Base-by-base conservation (phyloP, 1,284 basidiomycete species). In the Earliella scabrosa region DNA sequence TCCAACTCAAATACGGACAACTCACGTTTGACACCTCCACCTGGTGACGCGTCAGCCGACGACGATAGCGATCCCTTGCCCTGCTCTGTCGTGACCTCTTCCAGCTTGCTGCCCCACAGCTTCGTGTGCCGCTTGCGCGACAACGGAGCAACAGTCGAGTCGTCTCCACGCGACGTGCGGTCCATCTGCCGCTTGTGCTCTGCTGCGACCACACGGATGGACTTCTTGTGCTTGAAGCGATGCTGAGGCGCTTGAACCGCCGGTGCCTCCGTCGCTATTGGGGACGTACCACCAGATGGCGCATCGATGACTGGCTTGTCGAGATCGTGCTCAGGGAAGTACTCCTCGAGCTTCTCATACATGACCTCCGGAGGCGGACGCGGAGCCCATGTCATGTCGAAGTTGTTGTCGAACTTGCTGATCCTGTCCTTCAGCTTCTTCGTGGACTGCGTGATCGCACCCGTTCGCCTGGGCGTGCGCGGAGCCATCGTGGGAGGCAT, bases 261-360 rank as follows among this genome's bases (percentile, higher is more conserved):
- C 41, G 74, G 73, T 39, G 76, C 78, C 26, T 94, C 92, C 14
- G 81, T 82, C 29, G 83, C 77, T 0, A 90, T 92, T 0, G 90
- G 91, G 4, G 90, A 92, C 7, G 86, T 87, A 35, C 88, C 88
- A 11, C 90, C 91, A 1, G 90, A 87, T 11, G 82, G 81, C 6
- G 88, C 82, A 63, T 98, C 96, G 54, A 98, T 91, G 56, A 99
- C 88, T 1, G 97, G 97, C 69, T 93, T 92, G 75, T 99, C 97
- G 47, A 99, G 83, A 69, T 99, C 96, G 70, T 98, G 93, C 64
- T 92, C 88, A 0, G 96, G 96, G 81, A 99, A 99, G 78, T 94
- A 98, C 62, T 92, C 88, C 66, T 98, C 93, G 7, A 99, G 81
- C 53, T 92, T 88, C 54, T 98, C 92, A 71, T 96, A 95, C 52